These are phyloP conservation scores for Boletus barrowsii DNA, from an alignment of 768 basidiomycete genomes.

Conservation along the genomic window DNA sequence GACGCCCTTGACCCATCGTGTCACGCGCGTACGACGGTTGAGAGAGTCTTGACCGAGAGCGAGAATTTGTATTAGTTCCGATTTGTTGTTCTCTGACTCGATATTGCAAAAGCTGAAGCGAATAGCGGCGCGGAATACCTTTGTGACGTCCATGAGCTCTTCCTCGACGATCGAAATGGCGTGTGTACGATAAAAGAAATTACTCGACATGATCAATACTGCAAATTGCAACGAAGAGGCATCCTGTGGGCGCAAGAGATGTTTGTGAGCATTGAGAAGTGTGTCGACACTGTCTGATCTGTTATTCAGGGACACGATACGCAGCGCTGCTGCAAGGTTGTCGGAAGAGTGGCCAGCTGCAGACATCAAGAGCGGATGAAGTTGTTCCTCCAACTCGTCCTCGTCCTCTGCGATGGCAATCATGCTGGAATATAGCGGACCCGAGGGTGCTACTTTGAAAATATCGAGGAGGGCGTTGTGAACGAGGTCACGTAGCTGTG, in stretches of 20 bases:
- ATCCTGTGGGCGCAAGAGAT: slow-evolving; percentile 64
- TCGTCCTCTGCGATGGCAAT: slow-evolving; percentile 36
- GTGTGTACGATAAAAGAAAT: slow-evolving; percentile 24
- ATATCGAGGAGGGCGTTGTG: slow-evolving; percentile 40
- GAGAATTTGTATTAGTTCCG: slow-evolving; percentile 45
- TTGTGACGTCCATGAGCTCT: slow-evolving; percentile 49
- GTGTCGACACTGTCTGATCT: slow-evolving; percentile 34
- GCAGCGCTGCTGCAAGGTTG: slow-evolving; percentile 52
- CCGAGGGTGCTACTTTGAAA: slow-evolving; percentile 52
- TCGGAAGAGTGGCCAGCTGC: slow-evolving; percentile 50
- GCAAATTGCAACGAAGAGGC: slow-evolving; percentile 44
- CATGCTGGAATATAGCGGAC: slow-evolving; percentile 44
- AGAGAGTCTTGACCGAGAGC: slow-evolving; percentile 38
- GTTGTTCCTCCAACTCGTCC: slow-evolving; percentile 31
- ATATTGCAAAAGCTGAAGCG: slow-evolving; percentile 47
- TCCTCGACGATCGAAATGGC: slow-evolving; percentile 46
- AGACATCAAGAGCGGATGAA: slow-evolving; percentile 34
- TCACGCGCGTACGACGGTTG: slow-evolving; percentile 45
- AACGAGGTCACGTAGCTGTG: slow-evolving; percentile 43
- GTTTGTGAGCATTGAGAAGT: slow-evolving; percentile 45
- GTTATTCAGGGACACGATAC: slow-evolving; percentile 43
- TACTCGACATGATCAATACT: slow-evolving; percentile 36
- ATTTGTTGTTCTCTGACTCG: slow-evolving; percentile 37
- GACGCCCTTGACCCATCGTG: slow-evolving; percentile 51
- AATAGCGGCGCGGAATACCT: slow-evolving; percentile 42